A percentile compares a stretch with the other conserved stretches of the same genome.
These are phyloP conservation scores for Pythium apleroticum DNA, from an alignment of 352 stramenopile genomes.

Conservation along the genomic window DNA sequence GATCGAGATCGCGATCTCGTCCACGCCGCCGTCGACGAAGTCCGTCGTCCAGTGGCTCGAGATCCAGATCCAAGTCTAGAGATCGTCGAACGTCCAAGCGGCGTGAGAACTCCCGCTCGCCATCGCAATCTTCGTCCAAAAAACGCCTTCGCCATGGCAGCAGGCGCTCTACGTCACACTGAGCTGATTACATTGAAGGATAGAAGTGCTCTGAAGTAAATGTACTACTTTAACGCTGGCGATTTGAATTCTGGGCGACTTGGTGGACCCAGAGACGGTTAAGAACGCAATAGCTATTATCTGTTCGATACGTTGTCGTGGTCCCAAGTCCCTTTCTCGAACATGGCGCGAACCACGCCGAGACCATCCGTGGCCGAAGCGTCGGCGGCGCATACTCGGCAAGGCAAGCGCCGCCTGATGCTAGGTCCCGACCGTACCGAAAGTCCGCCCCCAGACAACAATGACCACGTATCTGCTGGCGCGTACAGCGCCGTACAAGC, in stretches of 20 bases:
- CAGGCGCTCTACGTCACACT: too few species aligned
- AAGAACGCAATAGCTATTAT: not conserved
- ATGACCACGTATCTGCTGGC: not conserved
- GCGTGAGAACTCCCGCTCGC: too few species aligned
- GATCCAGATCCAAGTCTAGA: not conserved
- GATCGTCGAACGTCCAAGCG: not conserved
- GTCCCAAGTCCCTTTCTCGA: not conserved
- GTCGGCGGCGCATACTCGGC: not conserved
- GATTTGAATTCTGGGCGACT: not conserved
- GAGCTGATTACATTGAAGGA: too few species aligned
- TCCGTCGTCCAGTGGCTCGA: not conserved
- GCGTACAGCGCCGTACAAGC: not conserved
- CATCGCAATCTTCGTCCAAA: too few species aligned
- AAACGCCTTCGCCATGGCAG: too few species aligned
- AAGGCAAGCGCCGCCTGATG: not conserved
- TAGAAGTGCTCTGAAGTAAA: not conserved
- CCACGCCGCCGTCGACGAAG: not conserved
- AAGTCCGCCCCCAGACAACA: not conserved
- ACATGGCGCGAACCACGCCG: not conserved
- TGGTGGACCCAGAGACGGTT: too few species aligned
- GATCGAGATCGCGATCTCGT: not conserved
- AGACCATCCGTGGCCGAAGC: not conserved
- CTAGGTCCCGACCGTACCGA: not conserved
- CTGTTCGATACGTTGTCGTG: not conserved
- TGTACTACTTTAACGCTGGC: not conserved